These are phyloP conservation scores for Lasiosphaeria miniovina DNA, from an alignment of 495 filamentous ascomycete species.

Conservation along the genomic window DNA sequence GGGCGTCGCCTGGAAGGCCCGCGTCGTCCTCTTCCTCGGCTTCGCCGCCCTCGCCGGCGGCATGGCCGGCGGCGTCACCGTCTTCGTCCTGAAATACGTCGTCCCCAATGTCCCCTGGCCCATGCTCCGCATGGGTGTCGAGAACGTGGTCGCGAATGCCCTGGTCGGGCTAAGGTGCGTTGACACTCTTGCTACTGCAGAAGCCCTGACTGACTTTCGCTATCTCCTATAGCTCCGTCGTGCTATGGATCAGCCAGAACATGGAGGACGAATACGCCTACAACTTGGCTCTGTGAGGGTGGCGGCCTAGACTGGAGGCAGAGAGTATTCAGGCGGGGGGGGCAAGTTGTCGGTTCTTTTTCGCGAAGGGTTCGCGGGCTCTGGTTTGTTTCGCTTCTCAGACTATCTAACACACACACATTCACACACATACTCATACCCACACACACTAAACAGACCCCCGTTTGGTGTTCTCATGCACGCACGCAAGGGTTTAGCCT, in stretches of 20 bases:
- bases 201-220: constrained; percentile 12
- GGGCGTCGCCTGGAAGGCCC: constrained; percentile 93
- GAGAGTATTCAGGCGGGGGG: neutral
- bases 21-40: constrained; percentile 90
- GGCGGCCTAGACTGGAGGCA: neutral
- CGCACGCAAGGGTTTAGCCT: too few species aligned
- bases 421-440: too few species aligned
- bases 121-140: constrained; percentile 88
- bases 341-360: neutral
- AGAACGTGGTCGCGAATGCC: constrained; percentile 85
- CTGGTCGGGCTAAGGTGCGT: constrained; percentile 83
- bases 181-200: neutral
- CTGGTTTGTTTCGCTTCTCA: too few species aligned
- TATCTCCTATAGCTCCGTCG: constrained; percentile 61
- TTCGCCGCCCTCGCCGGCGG: constrained; percentile 94
- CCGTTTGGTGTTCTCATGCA: too few species aligned
- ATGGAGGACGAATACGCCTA: constrained; percentile 99
- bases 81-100: constrained; percentile 89
- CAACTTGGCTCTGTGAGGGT: constrained; percentile 74
- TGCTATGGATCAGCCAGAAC: constrained; percentile 97
- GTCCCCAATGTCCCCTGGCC: constrained; percentile 75
- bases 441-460: too few species aligned
- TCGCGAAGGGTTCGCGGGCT: too few species aligned
- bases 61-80: constrained; percentile 84
- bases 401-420: too few species aligned